A percentile compares a stretch with the other conserved stretches of the same genome.
Evolutionary conservation across 257 asterid genomes (phyloP).

Genomic region (Henckelia pumila): DNA sequence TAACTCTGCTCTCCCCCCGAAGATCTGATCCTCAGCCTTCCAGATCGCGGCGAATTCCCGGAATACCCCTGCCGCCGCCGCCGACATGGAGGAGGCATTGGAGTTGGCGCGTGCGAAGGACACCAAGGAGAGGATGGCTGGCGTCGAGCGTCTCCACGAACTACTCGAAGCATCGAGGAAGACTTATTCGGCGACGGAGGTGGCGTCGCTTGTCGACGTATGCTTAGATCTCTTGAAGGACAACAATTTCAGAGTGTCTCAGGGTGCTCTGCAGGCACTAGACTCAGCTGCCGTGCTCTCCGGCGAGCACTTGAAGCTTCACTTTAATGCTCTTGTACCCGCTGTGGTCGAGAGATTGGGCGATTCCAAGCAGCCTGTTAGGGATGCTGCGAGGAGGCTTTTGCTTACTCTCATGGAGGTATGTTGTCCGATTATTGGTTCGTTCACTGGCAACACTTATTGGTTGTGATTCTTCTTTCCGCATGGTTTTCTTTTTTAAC

Average conservation of each 20-base stretch:
- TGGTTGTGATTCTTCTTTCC: too few relatives aligned
- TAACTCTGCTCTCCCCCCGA: conserved; percentile 22
- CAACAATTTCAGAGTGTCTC: too few relatives aligned
- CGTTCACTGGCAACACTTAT: background rate
- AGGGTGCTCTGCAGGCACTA: too few relatives aligned
- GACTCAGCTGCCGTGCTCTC: conserved; percentile 40
- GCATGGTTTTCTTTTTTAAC: too few relatives aligned
- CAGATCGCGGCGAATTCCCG: conserved; percentile 24
- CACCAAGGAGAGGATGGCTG: conserved; percentile 99
- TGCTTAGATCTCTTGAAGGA: too few relatives aligned
- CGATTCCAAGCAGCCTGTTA: conserved; percentile 90
- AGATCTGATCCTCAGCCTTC: conserved; percentile 52
- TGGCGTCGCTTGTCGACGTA: conserved; percentile 2
- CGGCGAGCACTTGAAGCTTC: conserved; percentile 77
- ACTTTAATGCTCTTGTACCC: conserved; percentile 29
- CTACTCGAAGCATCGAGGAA: conserved; percentile 86
- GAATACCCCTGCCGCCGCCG: conserved; percentile 9
- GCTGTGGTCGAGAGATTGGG: conserved; percentile 92
- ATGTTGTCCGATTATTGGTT: conserved; percentile 17
- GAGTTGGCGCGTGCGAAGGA: conserved; percentile 96
- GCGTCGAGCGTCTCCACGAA: conserved; percentile 91
- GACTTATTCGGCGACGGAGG: conserved; percentile 49
- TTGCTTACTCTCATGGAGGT: conserved; percentile 98
- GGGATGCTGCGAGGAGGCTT: conserved; percentile 86
- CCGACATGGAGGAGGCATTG: conserved; percentile 88